Evolutionary conservation across 1,139 yeast species (phyloP), one percentile per base, ranked within the genome.

Genomic region (Cylindricascospora bacillispora): DNA sequence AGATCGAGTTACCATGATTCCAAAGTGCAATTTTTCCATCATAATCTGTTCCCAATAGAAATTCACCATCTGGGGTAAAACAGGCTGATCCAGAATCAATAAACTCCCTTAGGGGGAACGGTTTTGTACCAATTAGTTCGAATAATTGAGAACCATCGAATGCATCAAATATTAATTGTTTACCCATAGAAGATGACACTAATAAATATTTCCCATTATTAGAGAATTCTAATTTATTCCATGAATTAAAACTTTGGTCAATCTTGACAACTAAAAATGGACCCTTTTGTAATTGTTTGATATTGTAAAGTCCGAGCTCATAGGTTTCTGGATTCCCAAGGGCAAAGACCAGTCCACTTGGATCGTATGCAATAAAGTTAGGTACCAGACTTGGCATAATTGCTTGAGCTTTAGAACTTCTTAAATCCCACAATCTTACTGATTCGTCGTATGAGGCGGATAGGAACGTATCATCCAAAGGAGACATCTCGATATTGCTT

Each of bases 401-500:
- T 0, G 93, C 93, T 33, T 67, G 70, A 5, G 76, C 67, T 33
- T 67, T 62, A 2, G 76, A 55, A 0, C 77, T 60, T 40, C 86
- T 61, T 25, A 80, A 52, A 51, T 89, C 97, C 98, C 98, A 89
- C 5, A 81, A 41, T 40, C 92, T 70, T 3, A 85, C 82, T 0
- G 94, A 73, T 32, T 77, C 68, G 52, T 92, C 99, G 35, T 66
- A 52, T 2, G 93, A 68, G 0, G 89, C 65, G 18, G 86, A 72
- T 5, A 83, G 44, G 42, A 85, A 71, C 9, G 68, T 56, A 45
- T 82, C 86, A 33, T 69, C 65, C 3, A 73, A 58, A 0, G 95
- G 95, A 26, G 77, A 70, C 40, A 85, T 72, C 47, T 82, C 85
- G 5, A 89, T 56, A 5, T 71, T 65, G 2, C 70, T 67, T 9